Evolutionary conservation across 768 basidiomycete species (phyloP).

Genomic region (Mycena metata): DNA sequence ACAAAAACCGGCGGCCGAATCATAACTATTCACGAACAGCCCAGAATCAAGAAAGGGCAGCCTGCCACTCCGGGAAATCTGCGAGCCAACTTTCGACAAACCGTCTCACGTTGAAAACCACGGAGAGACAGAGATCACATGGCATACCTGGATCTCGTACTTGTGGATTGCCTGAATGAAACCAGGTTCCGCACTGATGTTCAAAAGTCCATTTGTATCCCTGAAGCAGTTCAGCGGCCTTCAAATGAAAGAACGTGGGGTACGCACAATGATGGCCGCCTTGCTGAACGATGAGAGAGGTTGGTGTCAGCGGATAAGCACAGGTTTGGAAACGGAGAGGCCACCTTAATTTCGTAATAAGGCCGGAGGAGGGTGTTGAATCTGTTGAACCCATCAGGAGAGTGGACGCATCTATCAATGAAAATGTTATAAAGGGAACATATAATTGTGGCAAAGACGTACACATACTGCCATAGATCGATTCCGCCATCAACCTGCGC

Average conservation of each 20-base stretch:
- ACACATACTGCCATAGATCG: constrained; percentile 36
- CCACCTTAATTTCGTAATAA: constrained; percentile 29
- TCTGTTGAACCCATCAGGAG: constrained; percentile 23
- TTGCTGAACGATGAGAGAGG: constrained; percentile 18
- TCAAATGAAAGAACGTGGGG: neutral
- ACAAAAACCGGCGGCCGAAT: no score
- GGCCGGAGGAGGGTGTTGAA: constrained; percentile 28
- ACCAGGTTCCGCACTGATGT: constrained; percentile 27
- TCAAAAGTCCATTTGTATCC: constrained; percentile 32
- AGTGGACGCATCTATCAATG: constrained; percentile 28
- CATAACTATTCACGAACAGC: neutral
- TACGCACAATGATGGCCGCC: constrained; percentile 33
- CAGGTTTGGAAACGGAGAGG: neutral
- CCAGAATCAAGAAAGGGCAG: constrained; percentile 21
- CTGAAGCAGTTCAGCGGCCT: constrained; percentile 13
- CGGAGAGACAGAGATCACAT: neutral
- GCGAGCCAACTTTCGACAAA: constrained; percentile 33
- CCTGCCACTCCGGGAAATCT: constrained; percentile 29
- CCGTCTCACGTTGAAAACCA: constrained; percentile 4
- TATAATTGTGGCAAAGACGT: constrained; percentile 3
- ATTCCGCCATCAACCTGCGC: constrained; percentile 32
- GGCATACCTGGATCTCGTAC: constrained; percentile 26
- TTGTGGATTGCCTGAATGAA: constrained; percentile 30
- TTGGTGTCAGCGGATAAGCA: constrained; percentile 5
- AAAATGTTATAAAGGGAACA: constrained; percentile 21